Conservation (phyloP, 768 basidiomycete species). For the Pleurotus giganteus region DNA sequence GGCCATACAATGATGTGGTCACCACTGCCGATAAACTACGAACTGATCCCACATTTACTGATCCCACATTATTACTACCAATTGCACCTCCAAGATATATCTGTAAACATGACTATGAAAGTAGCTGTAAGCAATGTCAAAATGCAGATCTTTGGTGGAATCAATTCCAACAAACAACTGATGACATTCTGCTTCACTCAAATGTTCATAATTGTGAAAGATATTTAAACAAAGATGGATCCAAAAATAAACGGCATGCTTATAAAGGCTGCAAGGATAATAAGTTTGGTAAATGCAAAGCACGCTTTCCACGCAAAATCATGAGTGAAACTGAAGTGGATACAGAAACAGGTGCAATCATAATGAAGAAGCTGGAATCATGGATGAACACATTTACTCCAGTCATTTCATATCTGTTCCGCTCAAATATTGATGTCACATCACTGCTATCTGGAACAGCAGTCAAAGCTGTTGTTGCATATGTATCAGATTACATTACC, state of each 20-base stretch:
- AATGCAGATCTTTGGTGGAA: neutral
- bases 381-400: slow-evolving; percentile 9
- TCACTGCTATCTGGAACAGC: slow-evolving; percentile 33
- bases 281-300: slow-evolving; percentile 27
- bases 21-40: too few relatives aligned
- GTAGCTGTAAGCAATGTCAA: neutral
- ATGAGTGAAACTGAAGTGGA: neutral
- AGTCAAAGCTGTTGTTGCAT: slow-evolving; percentile 18
- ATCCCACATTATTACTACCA: neutral
- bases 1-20: neutral
- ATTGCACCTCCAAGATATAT: neutral
- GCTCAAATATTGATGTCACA: slow-evolving; percentile 34
- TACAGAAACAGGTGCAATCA: neutral
- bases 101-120: neutral
- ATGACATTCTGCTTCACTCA: neutral
- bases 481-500: slow-evolving; percentile 27
- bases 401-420: neutral
- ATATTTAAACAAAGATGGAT: neutral
- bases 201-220: slow-evolving; percentile 6
- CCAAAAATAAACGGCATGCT: neutral
- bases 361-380: slow-evolving; percentile 1
- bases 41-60: too few relatives aligned
- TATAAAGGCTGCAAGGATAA: slow-evolving; percentile 23
- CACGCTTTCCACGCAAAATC: slow-evolving; percentile 29
- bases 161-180: neutral